Conservation (phyloP, 805 yeast species). For the Kluyveromyces aestuarii region DNA sequence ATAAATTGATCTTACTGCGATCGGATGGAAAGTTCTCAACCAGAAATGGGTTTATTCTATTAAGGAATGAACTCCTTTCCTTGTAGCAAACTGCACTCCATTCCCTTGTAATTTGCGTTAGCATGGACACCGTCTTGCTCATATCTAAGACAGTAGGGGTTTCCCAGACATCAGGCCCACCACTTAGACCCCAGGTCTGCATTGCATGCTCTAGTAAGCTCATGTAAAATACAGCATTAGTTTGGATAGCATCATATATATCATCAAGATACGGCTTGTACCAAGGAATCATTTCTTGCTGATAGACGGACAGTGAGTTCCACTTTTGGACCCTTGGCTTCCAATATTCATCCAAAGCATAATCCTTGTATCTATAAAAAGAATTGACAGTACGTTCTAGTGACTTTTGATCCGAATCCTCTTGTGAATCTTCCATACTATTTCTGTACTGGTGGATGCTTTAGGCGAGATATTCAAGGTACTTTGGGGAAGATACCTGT, state of each 20-base stretch:
- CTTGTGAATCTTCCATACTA: background rate
- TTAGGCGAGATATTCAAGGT: no score
- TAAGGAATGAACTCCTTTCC: slow-evolving; percentile 35
- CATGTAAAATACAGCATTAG: slow-evolving; percentile 6
- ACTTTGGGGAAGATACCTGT: background rate
- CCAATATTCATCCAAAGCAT: slow-evolving; percentile 7
- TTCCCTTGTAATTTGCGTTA: slow-evolving; percentile 45
- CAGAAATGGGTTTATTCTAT: slow-evolving; percentile 25
- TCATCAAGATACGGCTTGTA: slow-evolving; percentile 32
- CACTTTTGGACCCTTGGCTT: slow-evolving; percentile 26
- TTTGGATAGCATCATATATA: slow-evolving; percentile 24
- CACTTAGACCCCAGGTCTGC: background rate
- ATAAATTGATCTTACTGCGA: slow-evolving; percentile 32
- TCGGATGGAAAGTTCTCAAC: slow-evolving; percentile 29
- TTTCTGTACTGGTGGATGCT: background rate
- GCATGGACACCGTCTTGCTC: slow-evolving; percentile 45
- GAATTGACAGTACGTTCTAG: slow-evolving; percentile 4
- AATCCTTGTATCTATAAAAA: slow-evolving; percentile 4
- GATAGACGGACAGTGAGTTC: slow-evolving; percentile 30
- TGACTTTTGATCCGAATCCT: background rate
- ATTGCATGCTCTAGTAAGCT: slow-evolving; percentile 1
- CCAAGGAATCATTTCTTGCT: slow-evolving; percentile 38
- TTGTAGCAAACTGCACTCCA: slow-evolving; percentile 42
- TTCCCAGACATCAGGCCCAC: slow-evolving; percentile 28
- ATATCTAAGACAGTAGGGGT: slow-evolving; percentile 33